These are phyloP conservation scores for Poa pratensis DNA, from an alignment of 176 grass and related monocot species.

Conservation along the genomic window DNA sequence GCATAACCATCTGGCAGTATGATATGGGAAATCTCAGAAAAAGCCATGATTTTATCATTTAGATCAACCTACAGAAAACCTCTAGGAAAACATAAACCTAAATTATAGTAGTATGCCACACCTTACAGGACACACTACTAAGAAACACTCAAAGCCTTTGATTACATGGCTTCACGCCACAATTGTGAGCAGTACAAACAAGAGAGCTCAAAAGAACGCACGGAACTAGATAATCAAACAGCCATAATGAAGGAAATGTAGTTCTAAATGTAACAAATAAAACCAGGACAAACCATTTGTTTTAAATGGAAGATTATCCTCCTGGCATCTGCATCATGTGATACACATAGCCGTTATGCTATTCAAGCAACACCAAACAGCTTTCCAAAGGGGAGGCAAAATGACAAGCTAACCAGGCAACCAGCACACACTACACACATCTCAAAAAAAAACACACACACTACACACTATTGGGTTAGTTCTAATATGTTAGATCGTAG, in stretches of 20 bases:
- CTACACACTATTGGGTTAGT: background rate
- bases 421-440: background rate
- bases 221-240: conserved; percentile 10
- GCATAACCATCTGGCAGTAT: background rate
- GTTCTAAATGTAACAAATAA: conserved; percentile 21
- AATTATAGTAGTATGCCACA: conserved; percentile 25
- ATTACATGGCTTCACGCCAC: background rate
- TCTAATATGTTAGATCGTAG: conserved; percentile 10
- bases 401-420: background rate
- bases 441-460: background rate
- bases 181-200: background rate
- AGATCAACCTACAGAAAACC: conserved; percentile 18
- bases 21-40: background rate
- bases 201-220: conserved; percentile 6
- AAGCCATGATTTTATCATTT: background rate
- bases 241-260: conserved; percentile 25
- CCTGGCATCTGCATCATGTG: background rate
- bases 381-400: background rate
- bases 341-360: background rate
- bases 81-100: background rate
- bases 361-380: background rate
- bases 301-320: background rate
- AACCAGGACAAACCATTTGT: background rate
- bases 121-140: conserved; percentile 3
- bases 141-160: background rate